phyloP scores from a whole-genome alignment of 306 rosid species.

The Amphicarpaea edgeworthii region DNA sequence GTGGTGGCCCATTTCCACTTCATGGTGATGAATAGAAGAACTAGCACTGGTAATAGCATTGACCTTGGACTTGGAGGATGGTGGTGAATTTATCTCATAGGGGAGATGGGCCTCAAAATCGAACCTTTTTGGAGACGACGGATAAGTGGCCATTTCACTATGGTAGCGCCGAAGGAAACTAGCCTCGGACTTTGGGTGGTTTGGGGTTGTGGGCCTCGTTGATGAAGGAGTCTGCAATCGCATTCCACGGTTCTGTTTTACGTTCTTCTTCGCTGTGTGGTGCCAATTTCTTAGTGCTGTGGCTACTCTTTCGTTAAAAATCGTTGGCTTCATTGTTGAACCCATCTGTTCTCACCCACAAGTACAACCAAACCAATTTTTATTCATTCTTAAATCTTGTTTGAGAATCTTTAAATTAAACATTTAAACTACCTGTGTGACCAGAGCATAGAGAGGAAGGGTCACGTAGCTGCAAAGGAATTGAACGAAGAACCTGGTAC shows the following conservation, averaged over 20 bases:
- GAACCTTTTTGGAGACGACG: conserved; percentile 47
- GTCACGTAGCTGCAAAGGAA: conserved; percentile 23
- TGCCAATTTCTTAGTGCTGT: conserved; percentile 75
- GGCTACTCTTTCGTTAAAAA: conserved; percentile 76
- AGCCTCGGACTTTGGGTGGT: conserved; percentile 54
- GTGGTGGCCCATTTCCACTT: background rate
- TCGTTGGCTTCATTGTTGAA: conserved; percentile 71
- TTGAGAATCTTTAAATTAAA: too few relatives aligned
- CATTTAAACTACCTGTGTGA: conserved; percentile 1
- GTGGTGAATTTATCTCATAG: background rate
- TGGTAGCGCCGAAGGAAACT: conserved; percentile 53
- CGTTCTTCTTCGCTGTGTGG: conserved; percentile 62
- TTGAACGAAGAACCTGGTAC: background rate
- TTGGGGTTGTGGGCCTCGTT: conserved; percentile 57
- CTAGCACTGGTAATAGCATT: background rate
- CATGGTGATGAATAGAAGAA: background rate
- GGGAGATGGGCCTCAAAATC: conserved; percentile 27
- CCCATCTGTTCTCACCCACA: conserved; percentile 70
- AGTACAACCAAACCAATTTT: background rate
- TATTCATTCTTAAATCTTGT: background rate
- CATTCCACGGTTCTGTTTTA: conserved; percentile 60
- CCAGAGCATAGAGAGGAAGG: conserved; percentile 8
- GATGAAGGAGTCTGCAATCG: conserved; percentile 53
- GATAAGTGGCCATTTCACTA: conserved; percentile 51
- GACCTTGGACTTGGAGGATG: background rate